Percentiles rank a stretch among this genome's conserved stretches.
Evolutionary conservation across 2,329 filamentous ascomycete species (phyloP).

Genomic region (Paracoccidioides lutzii): DNA sequence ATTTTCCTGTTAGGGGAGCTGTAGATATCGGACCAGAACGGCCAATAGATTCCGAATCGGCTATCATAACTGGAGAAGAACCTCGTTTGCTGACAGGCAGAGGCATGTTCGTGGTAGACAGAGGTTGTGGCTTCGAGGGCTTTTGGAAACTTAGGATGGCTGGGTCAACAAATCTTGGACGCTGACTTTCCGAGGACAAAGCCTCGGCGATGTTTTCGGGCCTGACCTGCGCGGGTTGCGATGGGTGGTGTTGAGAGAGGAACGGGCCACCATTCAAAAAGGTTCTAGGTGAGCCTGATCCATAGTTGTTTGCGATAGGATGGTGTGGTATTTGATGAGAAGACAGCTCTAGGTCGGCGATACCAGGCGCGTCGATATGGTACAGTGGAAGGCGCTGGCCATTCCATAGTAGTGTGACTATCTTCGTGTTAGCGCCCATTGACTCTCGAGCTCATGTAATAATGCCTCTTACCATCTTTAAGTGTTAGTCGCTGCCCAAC

Average conservation of each 20-base stretch:
- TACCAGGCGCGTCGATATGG: slow-evolving; percentile 44
- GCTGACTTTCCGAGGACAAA: slow-evolving; percentile 12
- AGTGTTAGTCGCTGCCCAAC: slow-evolving; percentile 57
- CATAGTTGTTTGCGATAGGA: background rate
- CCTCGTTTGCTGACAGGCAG: slow-evolving; percentile 9
- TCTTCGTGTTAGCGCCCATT: slow-evolving; percentile 24
- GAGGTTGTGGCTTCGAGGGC: slow-evolving; percentile 21
- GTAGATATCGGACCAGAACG: slow-evolving; percentile 7
- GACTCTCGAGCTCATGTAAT: background rate
- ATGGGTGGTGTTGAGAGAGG: slow-evolving; percentile 1
- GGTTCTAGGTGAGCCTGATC: background rate
- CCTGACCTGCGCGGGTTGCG: slow-evolving; percentile 6
- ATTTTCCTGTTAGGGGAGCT: slow-evolving; percentile 8
- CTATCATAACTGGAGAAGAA: slow-evolving; percentile 20
- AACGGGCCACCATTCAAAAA: background rate
- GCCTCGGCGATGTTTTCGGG: slow-evolving; percentile 11
- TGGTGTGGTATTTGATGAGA: slow-evolving; percentile 13
- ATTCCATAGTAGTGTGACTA: slow-evolving; percentile 37
- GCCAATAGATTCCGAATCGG: slow-evolving; percentile 15
- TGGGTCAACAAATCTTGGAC: slow-evolving; percentile 56
- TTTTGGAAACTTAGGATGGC: slow-evolving; percentile 59
- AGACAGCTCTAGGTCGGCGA: slow-evolving; percentile 46
- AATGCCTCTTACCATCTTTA: slow-evolving; percentile 49
- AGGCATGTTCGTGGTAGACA: background rate
- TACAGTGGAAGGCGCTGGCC: slow-evolving; percentile 41